These are phyloP conservation scores for Alloteropsis angusta DNA, from an alignment of 202 grass and related monocot genomes.

Conservation along the genomic window DNA sequence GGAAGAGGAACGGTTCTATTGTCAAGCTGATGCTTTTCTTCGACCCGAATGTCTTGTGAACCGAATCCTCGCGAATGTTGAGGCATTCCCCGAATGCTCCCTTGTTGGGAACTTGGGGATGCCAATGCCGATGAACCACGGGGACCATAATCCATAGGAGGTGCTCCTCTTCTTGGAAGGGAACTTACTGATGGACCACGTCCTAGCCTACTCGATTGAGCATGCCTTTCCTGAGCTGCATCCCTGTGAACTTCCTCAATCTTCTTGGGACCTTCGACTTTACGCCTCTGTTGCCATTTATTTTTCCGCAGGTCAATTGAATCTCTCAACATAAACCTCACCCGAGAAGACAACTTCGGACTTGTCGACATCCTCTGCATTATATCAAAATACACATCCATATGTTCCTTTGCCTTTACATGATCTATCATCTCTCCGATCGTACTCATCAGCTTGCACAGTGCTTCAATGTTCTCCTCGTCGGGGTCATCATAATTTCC, in stretches of 20 bases:
- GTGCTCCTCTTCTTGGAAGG: slow-evolving; percentile 45
- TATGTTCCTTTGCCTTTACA: slow-evolving; percentile 82
- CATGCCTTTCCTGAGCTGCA: slow-evolving; percentile 91
- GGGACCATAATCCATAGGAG: slow-evolving; percentile 48
- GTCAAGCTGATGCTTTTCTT: slow-evolving; percentile 58
- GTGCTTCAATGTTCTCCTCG: slow-evolving; percentile 86
- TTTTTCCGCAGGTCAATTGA: slow-evolving; percentile 88
- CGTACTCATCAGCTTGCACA: slow-evolving; percentile 99
- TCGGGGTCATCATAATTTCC: slow-evolving; percentile 58
- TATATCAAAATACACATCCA: slow-evolving; percentile 88
- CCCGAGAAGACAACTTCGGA: slow-evolving; percentile 70
- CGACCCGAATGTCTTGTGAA: slow-evolving; percentile 61
- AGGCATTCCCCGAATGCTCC: slow-evolving; percentile 41
- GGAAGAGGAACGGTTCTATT: slow-evolving; percentile 67
- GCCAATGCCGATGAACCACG: slow-evolving; percentile 41
- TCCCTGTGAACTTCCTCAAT: slow-evolving; percentile 97
- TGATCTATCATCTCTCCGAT: slow-evolving; percentile 99
- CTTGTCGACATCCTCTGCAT: slow-evolving; percentile 61
- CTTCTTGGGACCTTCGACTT: slow-evolving; percentile 97
- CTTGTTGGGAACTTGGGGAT: slow-evolving; percentile 63
- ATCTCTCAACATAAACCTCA: slow-evolving; percentile 87
- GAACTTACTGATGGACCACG: slow-evolving; percentile 63
- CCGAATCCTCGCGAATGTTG: slow-evolving; percentile 44
- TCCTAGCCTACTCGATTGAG: slow-evolving; percentile 63
- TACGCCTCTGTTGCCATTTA: slow-evolving; percentile 90